phyloP scores from a whole-genome alignment of 2,329 filamentous ascomycete genomes.

The Beauveria sp. region DNA sequence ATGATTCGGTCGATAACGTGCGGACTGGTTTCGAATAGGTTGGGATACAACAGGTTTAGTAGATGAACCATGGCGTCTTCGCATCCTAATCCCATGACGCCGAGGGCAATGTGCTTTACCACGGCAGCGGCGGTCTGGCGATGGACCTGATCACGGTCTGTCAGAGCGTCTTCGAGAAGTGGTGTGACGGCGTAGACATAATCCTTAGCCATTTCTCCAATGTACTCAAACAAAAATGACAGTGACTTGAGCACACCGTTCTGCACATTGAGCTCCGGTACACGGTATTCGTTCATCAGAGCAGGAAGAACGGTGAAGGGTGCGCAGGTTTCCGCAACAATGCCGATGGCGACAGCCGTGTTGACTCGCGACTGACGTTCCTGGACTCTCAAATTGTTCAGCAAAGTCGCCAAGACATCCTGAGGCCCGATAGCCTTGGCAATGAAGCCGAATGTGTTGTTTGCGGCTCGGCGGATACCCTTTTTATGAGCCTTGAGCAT shows the following conservation, averaged over 20 bases:
- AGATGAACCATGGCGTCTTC: conserved; percentile 98
- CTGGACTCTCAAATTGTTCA: conserved; percentile 95
- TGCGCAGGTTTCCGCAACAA: conserved; percentile 95
- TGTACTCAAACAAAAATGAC: conserved; percentile 97
- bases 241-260: conserved; percentile 97
- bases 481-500: conserved; percentile 99
- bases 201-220: conserved; percentile 98
- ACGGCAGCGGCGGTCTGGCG: conserved; percentile 93
- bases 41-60: conserved; percentile 91
- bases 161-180: conserved; percentile 89
- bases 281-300: conserved; percentile 98
- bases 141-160: conserved; percentile 96
- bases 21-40: conserved; percentile 94
- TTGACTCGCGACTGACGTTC: conserved; percentile 98
- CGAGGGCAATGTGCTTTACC: conserved; percentile 95
- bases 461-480: conserved; percentile 93
- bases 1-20: conserved; percentile 98
- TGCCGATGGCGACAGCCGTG: conserved; percentile 96
- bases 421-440: conserved; percentile 98
- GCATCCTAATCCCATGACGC: conserved; percentile 94
- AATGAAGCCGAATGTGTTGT: conserved; percentile 99
- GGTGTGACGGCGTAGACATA: conserved; percentile 98
- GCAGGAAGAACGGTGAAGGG: conserved; percentile 98
- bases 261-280: conserved; percentile 96
- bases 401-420: conserved; percentile 87